Base-by-base conservation (phyloP, 805 yeast genomes). In the Saccharomycopsis babjevae region DNA sequence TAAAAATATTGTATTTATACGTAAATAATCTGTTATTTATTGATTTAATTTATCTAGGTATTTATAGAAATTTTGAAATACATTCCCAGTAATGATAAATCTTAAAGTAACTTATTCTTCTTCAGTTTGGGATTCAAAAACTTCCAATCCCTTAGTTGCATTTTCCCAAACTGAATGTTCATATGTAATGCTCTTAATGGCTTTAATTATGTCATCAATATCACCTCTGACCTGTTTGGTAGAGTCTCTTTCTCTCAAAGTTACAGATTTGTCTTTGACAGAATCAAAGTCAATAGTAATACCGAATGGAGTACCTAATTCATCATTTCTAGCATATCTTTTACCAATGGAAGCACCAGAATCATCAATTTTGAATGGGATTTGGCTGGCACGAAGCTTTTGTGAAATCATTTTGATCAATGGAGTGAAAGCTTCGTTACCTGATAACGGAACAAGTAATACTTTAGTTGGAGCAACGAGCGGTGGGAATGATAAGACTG, bases 291-390 rank as follows among this genome's bases (percentile, higher is more conserved):
- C 99, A 68, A 93, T 88, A 66, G 99, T 93, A 75, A 93, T 84
- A 74, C 99, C 99, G 73, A 94, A 94, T 68, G 99, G 99, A 59
- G 98, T 94, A 75, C 99, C 99, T 71, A 93, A 82, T 79, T 93
- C 99, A 76, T 93, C 99, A 74, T 93, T 93, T 79, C 99, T 89
- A 66, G 99, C 91, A 71, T 93, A 93, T 78, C 99, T 87, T 79
- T 92, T 89, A 77, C 99, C 99, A 69, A 93, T 94, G 38, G 98
- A 89, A 22, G 97, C 97, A 67, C 96, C 88, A 10, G 97, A 90
- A 74, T 93, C 98, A 73, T 94, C 99, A 62, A 93, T 86, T 81
- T 92, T 93, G 81, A 92, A 89, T 67, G 97, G 93, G 68, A 94
- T 85, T 74, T 91, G 93, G 64, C 83, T 84, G 65, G 79, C 76